These are phyloP conservation scores for Microbotryum intermedium DNA, from an alignment of 1,284 basidiomycete genomes.

Conservation along the genomic window DNA sequence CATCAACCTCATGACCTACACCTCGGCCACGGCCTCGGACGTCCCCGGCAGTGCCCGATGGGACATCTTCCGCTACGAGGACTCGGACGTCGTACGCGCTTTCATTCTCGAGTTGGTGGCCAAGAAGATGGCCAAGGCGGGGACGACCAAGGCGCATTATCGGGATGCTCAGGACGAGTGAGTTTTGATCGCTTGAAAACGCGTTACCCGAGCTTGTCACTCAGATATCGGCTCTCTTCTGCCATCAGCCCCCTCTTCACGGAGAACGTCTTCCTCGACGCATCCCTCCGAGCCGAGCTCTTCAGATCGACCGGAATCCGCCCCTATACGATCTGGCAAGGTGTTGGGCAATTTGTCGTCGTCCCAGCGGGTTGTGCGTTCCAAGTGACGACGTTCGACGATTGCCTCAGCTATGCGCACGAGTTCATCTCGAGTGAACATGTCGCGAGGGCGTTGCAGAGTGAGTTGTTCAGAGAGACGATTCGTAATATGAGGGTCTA, in stretches of 20 bases:
- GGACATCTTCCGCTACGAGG: conserved; percentile 79
- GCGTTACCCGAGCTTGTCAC: too few species aligned
- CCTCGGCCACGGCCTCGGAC: conserved; percentile 55
- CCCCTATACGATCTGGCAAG: conserved; percentile 77
- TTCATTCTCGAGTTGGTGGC: conserved; percentile 27
- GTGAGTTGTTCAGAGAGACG: background rate
- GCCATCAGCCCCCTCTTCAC: conserved; percentile 67
- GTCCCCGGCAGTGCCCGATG: conserved; percentile 76
- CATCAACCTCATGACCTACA: conserved; percentile 78
- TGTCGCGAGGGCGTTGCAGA: conserved; percentile 43
- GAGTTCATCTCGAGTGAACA: conserved; percentile 94
- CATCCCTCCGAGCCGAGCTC: conserved; percentile 57
- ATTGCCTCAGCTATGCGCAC: conserved; percentile 87
- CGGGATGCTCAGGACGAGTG: conserved; percentile 16
- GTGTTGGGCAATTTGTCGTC: conserved; percentile 82
- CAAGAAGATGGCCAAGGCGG: conserved; percentile 24
- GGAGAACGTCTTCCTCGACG: conserved; percentile 77
- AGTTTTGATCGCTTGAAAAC: too few species aligned
- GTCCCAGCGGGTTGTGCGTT: conserved; percentile 83
- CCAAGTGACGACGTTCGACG: conserved; percentile 70
- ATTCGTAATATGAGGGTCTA: background rate
- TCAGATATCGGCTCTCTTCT: background rate
- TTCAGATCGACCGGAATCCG: conserved; percentile 58
- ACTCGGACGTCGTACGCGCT: conserved; percentile 49
- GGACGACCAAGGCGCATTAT: background rate